These are phyloP conservation scores for Multifurca ochricompacta DNA, from an alignment of 768 basidiomycete genomes.

Conservation along the genomic window DNA sequence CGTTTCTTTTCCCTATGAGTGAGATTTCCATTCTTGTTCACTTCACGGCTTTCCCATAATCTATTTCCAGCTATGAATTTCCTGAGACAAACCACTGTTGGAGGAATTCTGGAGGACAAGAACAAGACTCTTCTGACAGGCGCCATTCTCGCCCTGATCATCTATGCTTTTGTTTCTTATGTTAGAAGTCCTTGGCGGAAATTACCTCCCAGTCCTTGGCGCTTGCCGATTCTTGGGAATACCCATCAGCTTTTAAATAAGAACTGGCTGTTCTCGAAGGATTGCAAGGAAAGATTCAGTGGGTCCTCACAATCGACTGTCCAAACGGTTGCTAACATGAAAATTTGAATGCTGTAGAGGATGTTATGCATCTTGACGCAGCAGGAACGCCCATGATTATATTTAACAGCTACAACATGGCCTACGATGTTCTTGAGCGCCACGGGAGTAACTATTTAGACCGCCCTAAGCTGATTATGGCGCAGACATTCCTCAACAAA, in stretches of 20 bases:
- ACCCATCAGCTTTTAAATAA: neutral
- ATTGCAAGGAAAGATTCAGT: slow-evolving; percentile 2
- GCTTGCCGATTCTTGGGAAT: slow-evolving; percentile 5
- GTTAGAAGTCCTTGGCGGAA: slow-evolving; percentile 6
- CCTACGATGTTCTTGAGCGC: slow-evolving; percentile 25
- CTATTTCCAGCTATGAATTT: too few species aligned
- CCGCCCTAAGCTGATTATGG: slow-evolving; percentile 14
- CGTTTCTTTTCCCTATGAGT: too few species aligned
- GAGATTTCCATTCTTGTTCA: too few species aligned
- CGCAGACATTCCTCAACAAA: slow-evolving; percentile 2
- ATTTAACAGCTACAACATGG: slow-evolving; percentile 23
- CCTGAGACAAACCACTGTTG: too few species aligned
- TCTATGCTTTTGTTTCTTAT: neutral
- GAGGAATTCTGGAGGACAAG: neutral
- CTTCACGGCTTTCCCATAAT: too few species aligned
- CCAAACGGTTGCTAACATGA: neutral
- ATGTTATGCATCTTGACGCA: slow-evolving; percentile 20
- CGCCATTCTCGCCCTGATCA: neutral
- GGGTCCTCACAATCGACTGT: neutral
- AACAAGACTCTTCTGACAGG: neutral
- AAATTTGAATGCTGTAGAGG: neutral
- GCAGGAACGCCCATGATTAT: slow-evolving; percentile 21
- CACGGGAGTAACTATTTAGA: slow-evolving; percentile 25
- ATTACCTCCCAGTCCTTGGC: neutral
- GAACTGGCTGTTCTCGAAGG: slow-evolving; percentile 1